Conservation (phyloP, 495 filamentous ascomycete species). For the Trichoderma virens region DNA sequence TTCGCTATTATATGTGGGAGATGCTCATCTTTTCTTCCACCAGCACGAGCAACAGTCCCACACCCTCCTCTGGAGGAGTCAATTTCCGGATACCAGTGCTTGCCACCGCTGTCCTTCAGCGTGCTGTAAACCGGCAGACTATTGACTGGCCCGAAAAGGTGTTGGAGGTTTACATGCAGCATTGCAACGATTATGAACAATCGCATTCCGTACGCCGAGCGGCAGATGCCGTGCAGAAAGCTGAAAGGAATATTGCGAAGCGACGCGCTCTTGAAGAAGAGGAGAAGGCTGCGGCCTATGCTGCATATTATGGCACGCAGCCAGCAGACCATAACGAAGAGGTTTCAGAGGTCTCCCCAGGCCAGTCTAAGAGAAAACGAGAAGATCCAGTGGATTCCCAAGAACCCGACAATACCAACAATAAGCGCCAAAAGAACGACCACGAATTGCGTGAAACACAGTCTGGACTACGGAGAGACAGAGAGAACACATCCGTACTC, state of each 20-base stretch:
- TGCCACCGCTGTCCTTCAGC: slow-evolving; percentile 65
- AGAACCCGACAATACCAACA: slow-evolving; percentile 16
- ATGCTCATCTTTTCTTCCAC: slow-evolving; percentile 49
- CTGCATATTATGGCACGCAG: slow-evolving; percentile 27
- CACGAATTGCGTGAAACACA: slow-evolving; percentile 34
- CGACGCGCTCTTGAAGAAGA: slow-evolving; percentile 59
- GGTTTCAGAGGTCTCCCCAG: slow-evolving; percentile 22
- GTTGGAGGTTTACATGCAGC: slow-evolving; percentile 70
- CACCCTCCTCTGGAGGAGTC: slow-evolving; percentile 28
- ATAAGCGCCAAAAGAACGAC: slow-evolving; percentile 51
- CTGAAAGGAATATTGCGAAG: slow-evolving; percentile 52
- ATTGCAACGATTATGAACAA: slow-evolving; percentile 81
- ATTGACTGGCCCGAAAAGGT: slow-evolving; percentile 93
- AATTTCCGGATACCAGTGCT: slow-evolving; percentile 43
- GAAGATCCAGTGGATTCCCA: slow-evolving; percentile 41
- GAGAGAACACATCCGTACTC: slow-evolving; percentile 80
- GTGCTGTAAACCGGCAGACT: slow-evolving; percentile 58
- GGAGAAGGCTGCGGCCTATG: slow-evolving; percentile 43
- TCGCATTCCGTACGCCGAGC: slow-evolving; percentile 63
- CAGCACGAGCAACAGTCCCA: slow-evolving; percentile 33
- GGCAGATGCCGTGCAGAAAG: slow-evolving; percentile 58
- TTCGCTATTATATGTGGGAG: slow-evolving; percentile 85
- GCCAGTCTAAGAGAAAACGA: slow-evolving; percentile 62
- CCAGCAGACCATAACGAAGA: slow-evolving; percentile 24
- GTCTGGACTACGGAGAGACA: slow-evolving; percentile 52